Conservation (phyloP, 2,329 filamentous ascomycete species). For the Colletotrichum orbiculare region DNA sequence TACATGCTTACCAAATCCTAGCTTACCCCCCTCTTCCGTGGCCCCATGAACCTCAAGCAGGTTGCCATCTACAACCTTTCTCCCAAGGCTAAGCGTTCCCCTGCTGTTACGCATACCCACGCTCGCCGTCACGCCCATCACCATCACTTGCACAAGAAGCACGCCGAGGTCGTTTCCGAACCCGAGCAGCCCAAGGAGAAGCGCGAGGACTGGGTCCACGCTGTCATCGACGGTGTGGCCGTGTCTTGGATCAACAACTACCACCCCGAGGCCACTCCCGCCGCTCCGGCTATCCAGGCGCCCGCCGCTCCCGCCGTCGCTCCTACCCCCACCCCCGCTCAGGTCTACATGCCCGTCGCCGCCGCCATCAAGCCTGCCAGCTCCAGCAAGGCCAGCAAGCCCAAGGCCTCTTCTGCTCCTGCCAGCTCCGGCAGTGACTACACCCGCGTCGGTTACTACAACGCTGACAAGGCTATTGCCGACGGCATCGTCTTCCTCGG, state of each 20-base stretch:
- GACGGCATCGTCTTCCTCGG: conserved; percentile 61
- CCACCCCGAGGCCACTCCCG: conserved; percentile 38
- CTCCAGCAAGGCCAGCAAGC: conserved; percentile 35
- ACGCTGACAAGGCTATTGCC: conserved; percentile 49
- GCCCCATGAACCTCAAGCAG: conserved; percentile 73
- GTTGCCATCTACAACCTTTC: conserved; percentile 76
- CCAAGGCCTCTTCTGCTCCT: conserved; percentile 18
- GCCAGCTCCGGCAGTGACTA: conserved; percentile 46
- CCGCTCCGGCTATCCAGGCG: conserved; percentile 20
- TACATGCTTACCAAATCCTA: conserved; percentile 44
- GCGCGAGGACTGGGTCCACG: conserved; percentile 63
- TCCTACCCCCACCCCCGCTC: conserved; percentile 26
- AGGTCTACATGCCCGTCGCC: conserved; percentile 35
- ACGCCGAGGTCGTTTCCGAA: conserved; percentile 45
- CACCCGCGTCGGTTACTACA: conserved; percentile 58
- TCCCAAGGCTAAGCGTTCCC: conserved; percentile 44
- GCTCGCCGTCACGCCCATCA: conserved; percentile 52
- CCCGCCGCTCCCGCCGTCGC: conserved; percentile 34
- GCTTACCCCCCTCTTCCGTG: conserved; percentile 79
- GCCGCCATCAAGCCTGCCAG: conserved; percentile 27
- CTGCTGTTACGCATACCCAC: conserved; percentile 42
- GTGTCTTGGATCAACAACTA: conserved; percentile 70
- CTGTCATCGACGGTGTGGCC: conserved; percentile 67
- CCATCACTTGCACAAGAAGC: conserved; percentile 61
- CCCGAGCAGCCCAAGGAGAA: conserved; percentile 51